Conservation (phyloP, 2,329 filamentous ascomycete genomes). For the Chaetomiaceae sp. region DNA sequence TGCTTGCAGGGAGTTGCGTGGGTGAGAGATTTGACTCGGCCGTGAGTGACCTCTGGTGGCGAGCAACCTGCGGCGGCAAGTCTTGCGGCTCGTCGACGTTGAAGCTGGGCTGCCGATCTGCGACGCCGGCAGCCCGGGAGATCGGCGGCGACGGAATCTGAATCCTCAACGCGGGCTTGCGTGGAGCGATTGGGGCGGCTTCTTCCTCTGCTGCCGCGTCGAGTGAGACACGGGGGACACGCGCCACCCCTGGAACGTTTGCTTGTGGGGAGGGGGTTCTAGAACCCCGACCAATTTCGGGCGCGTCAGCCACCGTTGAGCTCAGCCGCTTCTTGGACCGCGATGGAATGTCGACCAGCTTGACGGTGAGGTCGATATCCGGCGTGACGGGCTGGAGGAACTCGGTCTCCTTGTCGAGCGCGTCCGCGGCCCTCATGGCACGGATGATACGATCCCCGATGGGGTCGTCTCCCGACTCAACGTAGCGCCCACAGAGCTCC, state of each 20-base stretch:
- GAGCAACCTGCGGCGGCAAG: background rate
- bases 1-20: background rate
- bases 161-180: conserved; percentile 15
- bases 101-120: background rate
- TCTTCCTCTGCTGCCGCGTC: background rate
- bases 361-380: conserved; percentile 43
- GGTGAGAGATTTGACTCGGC: conserved; percentile 11
- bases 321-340: conserved; percentile 41
- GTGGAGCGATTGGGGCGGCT: background rate
- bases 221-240: background rate
- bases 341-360: conserved; percentile 17
- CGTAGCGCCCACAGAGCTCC: background rate
- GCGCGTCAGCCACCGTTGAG: conserved; percentile 33
- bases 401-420: conserved; percentile 51
- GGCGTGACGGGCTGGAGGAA: conserved; percentile 43
- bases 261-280: conserved; percentile 4
- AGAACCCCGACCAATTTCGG: background rate
- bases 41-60: conserved; percentile 3
- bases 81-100: background rate
- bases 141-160: conserved; percentile 17
- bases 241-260: background rate
- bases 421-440: conserved; percentile 57
- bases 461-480: conserved; percentile 8
- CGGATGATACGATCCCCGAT: conserved; percentile 46
- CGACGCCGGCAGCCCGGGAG: conserved; percentile 14